A percentile compares a stretch with the other conserved stretches of the same genome.
Evolutionary conservation across 768 basidiomycete genomes (phyloP).

Genomic region (Trametes cingulata): DNA sequence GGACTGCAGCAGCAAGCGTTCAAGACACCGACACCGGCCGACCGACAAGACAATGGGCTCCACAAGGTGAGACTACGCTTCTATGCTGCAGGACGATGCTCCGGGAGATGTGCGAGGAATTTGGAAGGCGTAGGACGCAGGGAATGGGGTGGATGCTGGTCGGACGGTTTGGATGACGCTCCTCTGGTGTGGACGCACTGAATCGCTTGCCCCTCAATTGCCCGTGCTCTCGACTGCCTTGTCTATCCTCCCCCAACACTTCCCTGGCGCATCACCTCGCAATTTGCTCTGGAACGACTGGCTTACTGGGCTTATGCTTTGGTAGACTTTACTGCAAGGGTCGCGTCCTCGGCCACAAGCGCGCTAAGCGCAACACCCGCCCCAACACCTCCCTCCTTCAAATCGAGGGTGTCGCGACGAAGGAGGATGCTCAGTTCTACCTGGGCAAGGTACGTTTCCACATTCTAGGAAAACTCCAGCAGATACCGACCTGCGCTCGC

Average conservation of each 20-base stretch:
- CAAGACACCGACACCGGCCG: constrained; percentile 35
- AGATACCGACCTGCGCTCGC: neutral
- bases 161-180: constrained; percentile 33
- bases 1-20: constrained; percentile 22
- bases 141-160: constrained; percentile 50
- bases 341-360: constrained; percentile 97
- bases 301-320: constrained; percentile 8
- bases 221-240: neutral
- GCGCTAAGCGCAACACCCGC: constrained; percentile 93
- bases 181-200: neutral
- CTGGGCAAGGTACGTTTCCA: constrained; percentile 83
- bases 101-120: constrained; percentile 25
- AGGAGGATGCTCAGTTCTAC: constrained; percentile 97
- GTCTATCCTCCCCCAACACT: neutral
- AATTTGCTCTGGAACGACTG: neutral
- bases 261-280: neutral
- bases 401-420: constrained; percentile 93
- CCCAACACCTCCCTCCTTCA: constrained; percentile 96
- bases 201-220: neutral
- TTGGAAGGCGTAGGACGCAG: constrained; percentile 11
- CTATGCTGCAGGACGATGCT: constrained; percentile 12
- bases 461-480: neutral
- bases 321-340: constrained; percentile 92
- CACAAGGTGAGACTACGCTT: constrained; percentile 62
- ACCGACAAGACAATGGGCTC: constrained; percentile 68